Evolutionary conservation across 1,139 yeast genomes (phyloP), one percentile per base, ranked within the genome.

Genomic region (Suhomyces chickasaworum): DNA sequence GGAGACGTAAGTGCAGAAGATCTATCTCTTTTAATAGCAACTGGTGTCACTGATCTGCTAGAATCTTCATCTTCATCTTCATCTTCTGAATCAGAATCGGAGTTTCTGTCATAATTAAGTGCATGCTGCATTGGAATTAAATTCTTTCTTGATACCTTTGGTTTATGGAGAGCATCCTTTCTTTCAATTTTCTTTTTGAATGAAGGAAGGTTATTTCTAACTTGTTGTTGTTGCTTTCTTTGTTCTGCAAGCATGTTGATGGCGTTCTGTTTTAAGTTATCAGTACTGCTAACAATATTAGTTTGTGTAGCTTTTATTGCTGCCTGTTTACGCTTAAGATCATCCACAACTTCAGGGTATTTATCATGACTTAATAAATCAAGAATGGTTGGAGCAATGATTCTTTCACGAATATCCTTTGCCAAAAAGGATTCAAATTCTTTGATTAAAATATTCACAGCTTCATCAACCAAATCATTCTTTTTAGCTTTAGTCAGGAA

Each of bases 341-440:
- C 77, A n/a, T 71, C 71, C 27, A 81, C 66, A 21, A 81, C 55
- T 2, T 73, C 74, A 0, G 87, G 84, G 56, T 81, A 85, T 42
- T 78, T 77, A 3, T 78, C 80, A 39, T 82, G 85, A 49, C 79
- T 77, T 52, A 89, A 71, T 16, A 78, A 68, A 29, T 84, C 86
- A 45, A 86, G 73, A 15, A 89, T 78, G 1, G 77, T 75, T 0
- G 95, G 91, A 0, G 89, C 91, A 30, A 88, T 78, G 5, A 87
- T 69, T 53, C 90, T 79, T 57, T 84, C 93, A 56, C 89, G 74
- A 30, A 89, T 79, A 65, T 89, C 96, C 51, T 86, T 84, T 31
- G 83, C 69, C 43, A 89, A 65, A 44, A 84, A 82, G 5, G 73
- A 69, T 52, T 80, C 81, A 45, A 89, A 75, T 52, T 89, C 96